Evolutionary conservation across 129 eudicot species (phyloP), one percentile per base, ranked within the genome.

Genomic region (Silybum marianum): DNA sequence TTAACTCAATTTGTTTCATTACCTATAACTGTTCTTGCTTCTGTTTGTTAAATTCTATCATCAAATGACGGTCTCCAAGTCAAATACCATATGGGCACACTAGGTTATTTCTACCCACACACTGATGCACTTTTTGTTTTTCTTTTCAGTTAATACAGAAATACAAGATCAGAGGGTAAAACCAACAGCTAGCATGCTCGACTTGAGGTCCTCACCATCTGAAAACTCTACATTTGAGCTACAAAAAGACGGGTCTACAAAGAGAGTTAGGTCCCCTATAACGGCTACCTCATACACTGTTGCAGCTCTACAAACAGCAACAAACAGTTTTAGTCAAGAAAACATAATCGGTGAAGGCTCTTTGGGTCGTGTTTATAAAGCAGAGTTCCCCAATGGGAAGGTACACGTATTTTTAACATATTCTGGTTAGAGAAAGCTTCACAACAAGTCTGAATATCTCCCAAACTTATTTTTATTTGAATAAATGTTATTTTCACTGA

Each of bases 281-380:
- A 89, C 95, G 63, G 97, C 97, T 81, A 88, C 93, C 68, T 86
- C 97, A 18, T 95, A 95, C 83, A 93, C 98, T 11, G 98, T 95
- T 84, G 99, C 98, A 78, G 66, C 97, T 82, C 95, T 95, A 72
- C 99, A 95, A 84, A 87, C 95, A 21, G 97, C 99, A 79, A 95
- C 99, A 65, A 95, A 95, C 80, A 95, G 98, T 91, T 95, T 95
- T 83, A 90, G 88, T 81, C 99, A 95, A 90, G 99, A 93, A 73
- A 93, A 95, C 83, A 85, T 95, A 44, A 78, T 95, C 11, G 99
- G 99, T 75, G 99, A 95, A 90, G 99, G 99, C 65, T 95, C 99
- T 30, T 90, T 95, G 72, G 99, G 99, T 46, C 99, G 99, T 68
- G 98, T 95, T 86, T 95, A 95, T 81, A 93, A 87, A 86, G 99